phyloP scores from a whole-genome alignment of 108 stramenopile genomes.

The Skeletonema marinoi region DNA sequence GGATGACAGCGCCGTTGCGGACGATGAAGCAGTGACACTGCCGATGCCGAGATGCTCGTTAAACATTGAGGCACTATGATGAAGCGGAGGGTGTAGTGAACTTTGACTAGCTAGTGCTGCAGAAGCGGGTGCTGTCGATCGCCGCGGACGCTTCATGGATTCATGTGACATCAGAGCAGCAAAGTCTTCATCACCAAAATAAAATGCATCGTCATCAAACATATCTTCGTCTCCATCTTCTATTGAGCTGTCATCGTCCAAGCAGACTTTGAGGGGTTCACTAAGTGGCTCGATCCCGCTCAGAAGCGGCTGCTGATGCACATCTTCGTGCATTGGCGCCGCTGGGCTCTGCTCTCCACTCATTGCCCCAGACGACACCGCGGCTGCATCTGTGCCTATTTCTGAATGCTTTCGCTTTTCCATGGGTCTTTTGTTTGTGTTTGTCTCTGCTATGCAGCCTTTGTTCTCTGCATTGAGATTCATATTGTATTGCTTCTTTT shows the following conservation, averaged over 20 bases:
- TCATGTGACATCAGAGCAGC: conserved; percentile 39
- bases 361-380: neutral
- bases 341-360: neutral
- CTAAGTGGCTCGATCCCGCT: conserved; percentile 4
- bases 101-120: neutral
- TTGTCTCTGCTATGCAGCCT: neutral
- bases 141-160: conserved; percentile 17
- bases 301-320: neutral
- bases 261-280: conserved; percentile 49
- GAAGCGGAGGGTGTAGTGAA: conserved; percentile 19
- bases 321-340: neutral
- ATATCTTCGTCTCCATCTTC: conserved; percentile 51
- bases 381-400: neutral
- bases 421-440: neutral
- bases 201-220: conserved; percentile 52
- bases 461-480: neutral
- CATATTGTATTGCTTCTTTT: neutral
- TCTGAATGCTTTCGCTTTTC: neutral
- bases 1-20: conserved; percentile 14
- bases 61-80: conserved; percentile 5
- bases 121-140: neutral
- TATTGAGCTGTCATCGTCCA: conserved; percentile 50
- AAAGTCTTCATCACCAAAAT: conserved; percentile 53
- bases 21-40: conserved; percentile 6
- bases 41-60: conserved; percentile 3